Evolutionary conservation across 768 basidiomycete genomes (phyloP), one percentile per base, ranked within the genome.

Genomic region (Pholiota microspora): DNA sequence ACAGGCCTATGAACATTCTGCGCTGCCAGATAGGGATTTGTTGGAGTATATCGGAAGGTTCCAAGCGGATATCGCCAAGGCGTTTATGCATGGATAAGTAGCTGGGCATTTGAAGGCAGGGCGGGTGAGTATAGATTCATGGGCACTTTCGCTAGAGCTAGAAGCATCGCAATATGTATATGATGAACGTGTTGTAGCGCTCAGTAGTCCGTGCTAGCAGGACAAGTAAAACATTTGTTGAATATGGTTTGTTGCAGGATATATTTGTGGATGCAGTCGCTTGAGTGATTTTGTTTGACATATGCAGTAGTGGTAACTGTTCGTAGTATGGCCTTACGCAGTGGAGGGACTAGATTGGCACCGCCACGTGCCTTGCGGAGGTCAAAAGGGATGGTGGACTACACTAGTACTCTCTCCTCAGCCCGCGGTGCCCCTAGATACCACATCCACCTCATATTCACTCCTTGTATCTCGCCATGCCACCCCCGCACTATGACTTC

Each of bases 401-500:
- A 24, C 21, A 21, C 32, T n/a, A 24, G 12, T 49, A 18, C 38
- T 12, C 24, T 49, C 48, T 24, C 44, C 38, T 32, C 53, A 53
- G 36, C 32, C 36, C 53, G n/a, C 58, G 42, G n/a, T 36, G 35
- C 35, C 35, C 35, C 25, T 46, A 31, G 27, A 57, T 32, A 54
- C 50, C 45, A 42, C 50, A 23, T 52, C 35, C 46, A 51, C 31
- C 16, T 35, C 35, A 42, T 40, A 28, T 52, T 34, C 42, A 54
- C 44, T 53, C 42, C 23, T 53, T 57, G 51, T 2, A 15, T 45
- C 58, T 58, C 59, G 62, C 54, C 51, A 92, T 92, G 91, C 89
- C 91, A 49, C 89, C 91, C 53, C 89, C 92, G 49, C 94, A 97
- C 73, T 98, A 98, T 77, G 95, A 98, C 78, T 96, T 97, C 66